Evolutionary conservation across 2,329 filamentous ascomycete genomes (phyloP).

Genomic region (Sclerotinia subarctica): DNA sequence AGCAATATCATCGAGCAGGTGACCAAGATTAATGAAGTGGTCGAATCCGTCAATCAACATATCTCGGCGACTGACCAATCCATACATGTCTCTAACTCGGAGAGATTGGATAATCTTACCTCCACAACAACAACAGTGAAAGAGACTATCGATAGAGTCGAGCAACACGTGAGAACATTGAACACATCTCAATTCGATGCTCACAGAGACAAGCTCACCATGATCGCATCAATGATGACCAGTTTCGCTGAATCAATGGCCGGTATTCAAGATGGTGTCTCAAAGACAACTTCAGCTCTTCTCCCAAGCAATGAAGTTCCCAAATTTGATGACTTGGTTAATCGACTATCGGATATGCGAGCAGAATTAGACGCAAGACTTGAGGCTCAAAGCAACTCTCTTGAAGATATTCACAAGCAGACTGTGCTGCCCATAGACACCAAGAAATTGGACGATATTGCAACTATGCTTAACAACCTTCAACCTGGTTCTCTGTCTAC

Average conservation of each 20-base stretch:
- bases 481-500: constrained; percentile 11
- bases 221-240: constrained; percentile 22
- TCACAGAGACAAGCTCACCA: constrained; percentile 20
- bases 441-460: constrained; percentile 20
- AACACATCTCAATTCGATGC: constrained; percentile 20
- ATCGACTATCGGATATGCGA: constrained; percentile 18
- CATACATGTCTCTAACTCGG: constrained; percentile 9
- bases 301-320: constrained; percentile 10
- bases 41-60: constrained; percentile 25
- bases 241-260: constrained; percentile 20
- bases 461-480: constrained; percentile 12
- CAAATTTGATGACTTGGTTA: constrained; percentile 17
- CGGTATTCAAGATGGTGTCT: constrained; percentile 13
- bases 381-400: constrained; percentile 19
- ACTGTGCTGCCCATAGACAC: constrained; percentile 18
- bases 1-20: constrained; percentile 25
- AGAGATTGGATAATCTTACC: constrained; percentile 25
- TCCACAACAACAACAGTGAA: constrained; percentile 23
- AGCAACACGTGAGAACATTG: constrained; percentile 18
- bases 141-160: constrained; percentile 21
- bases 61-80: constrained; percentile 19
- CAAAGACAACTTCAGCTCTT: constrained; percentile 7
- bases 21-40: constrained; percentile 23
- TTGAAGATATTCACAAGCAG: constrained; percentile 19
- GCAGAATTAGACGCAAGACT: constrained; percentile 20